Conservation (phyloP, 306 rosid genomes). For the Acacia confusa region DNA sequence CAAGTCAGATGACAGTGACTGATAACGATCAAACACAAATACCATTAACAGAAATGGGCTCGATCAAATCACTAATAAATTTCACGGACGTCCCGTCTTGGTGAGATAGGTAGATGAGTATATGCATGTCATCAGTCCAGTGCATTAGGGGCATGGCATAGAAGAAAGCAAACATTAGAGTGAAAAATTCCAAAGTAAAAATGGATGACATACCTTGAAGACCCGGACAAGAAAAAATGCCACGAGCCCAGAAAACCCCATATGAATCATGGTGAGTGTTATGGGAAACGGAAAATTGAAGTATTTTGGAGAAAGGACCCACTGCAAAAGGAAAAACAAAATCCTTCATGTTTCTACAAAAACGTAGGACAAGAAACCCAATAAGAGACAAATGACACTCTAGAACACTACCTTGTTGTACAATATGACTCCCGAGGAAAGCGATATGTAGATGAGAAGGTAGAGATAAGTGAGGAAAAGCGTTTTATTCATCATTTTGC, state of each 20-base stretch:
- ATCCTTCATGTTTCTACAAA: slow-evolving; percentile 7
- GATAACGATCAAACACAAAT: slow-evolving; percentile 8
- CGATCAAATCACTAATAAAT: slow-evolving; percentile 1
- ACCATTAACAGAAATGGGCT: slow-evolving; percentile 2
- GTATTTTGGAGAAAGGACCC: slow-evolving; percentile 95
- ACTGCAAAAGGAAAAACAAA: slow-evolving; percentile 47
- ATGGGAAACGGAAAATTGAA: slow-evolving; percentile 93
- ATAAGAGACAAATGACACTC: neutral
- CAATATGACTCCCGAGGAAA: slow-evolving; percentile 90
- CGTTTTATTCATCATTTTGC: slow-evolving; percentile 69
- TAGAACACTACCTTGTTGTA: slow-evolving; percentile 73
- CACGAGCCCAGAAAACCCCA: slow-evolving; percentile 86
- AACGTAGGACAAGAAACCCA: slow-evolving; percentile 1
- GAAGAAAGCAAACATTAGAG: neutral
- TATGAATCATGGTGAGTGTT: slow-evolving; percentile 94
- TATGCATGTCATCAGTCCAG: neutral
- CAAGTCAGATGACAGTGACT: neutral
- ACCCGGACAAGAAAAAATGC: slow-evolving; percentile 91
- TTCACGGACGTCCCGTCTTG: neutral
- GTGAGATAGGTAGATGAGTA: neutral
- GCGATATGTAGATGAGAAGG: slow-evolving; percentile 75
- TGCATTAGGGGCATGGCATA: neutral
- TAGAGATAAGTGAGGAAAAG: slow-evolving; percentile 80
- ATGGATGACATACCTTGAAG: slow-evolving; percentile 66
- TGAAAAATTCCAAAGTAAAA: neutral